Evolutionary conservation across 371 early-diverging fungal species (phyloP), one percentile per base, ranked within the genome.

Genomic region (Mucor plumbeus): DNA sequence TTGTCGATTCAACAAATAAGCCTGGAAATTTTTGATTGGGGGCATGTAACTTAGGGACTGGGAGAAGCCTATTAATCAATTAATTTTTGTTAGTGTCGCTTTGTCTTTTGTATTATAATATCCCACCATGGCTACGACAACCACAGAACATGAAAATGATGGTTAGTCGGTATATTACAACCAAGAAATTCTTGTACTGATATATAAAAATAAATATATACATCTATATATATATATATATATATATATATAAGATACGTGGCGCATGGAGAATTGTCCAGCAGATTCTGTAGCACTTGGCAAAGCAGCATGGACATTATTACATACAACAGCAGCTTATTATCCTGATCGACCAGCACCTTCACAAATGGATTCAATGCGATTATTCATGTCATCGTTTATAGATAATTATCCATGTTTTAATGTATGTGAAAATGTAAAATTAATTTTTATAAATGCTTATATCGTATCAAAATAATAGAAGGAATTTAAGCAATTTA

Each of bases 241-340:
- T n/a, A n/a, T n/a, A n/a, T n/a, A n/a, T n/a, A n/a, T n/a, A 26
- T 26, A 19, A 36, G 35, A 33, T 56, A 36, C 61, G 38, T 67
- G 68, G 68, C 17, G 7, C 14, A 11, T 14, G 19, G 65, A 74
- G 44, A 87, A 85, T 19, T 96, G 95, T 76, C 97, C 97, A n/a
- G 90, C 94, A 0, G 95, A 95, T 76, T 85, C 88, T 8, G 79
- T 82, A 48, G 83, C 85, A 58, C 90, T 99, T 14, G 99, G 99
- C 35, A 82, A 89, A 33, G 85, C 94, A 4, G 95, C 99, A 0
- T 99, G 99, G 99, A 96, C 97, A 4, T 93, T 99, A 67, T 81
- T 99, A 44, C 99, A 99, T 79, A 98, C 99, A 1, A 94, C 98
- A 88, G 98, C 98, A 11, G 96, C 99, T 0, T 97, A 97, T 79